Percentiles rank a stretch among this genome's conserved stretches.
phyloP scores from a whole-genome alignment of 23 red algal genomes.

The Cyanidioschyzon merolae region DNA sequence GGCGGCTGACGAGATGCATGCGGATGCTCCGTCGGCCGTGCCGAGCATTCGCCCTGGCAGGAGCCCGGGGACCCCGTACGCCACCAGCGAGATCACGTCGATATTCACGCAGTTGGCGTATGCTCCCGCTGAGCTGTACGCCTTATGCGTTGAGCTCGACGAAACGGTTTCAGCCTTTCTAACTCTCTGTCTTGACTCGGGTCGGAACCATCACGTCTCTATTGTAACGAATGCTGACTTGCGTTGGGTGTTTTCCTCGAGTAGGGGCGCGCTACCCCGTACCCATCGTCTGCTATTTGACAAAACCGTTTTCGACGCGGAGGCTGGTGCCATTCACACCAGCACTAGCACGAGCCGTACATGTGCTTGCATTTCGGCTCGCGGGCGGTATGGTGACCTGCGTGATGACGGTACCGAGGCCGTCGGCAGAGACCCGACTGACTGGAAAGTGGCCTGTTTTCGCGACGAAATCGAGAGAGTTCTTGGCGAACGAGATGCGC shows the following conservation, averaged over 20 bases:
- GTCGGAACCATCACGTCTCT: not conserved
- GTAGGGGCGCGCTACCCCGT: not conserved
- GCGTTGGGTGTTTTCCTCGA: conserved; percentile 7
- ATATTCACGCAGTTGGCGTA: not conserved
- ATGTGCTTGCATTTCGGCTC: not conserved
- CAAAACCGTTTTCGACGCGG: not conserved
- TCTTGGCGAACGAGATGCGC: not conserved
- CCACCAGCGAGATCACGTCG: too few species aligned
- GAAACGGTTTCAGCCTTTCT: not conserved
- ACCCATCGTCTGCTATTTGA: not conserved
- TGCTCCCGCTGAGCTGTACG: not conserved
- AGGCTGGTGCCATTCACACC: not conserved
- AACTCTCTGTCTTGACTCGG: not conserved
- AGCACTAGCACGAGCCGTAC: not conserved
- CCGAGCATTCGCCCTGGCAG: too few species aligned
- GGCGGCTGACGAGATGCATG: too few species aligned
- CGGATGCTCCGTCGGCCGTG: too few species aligned
- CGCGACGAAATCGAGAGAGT: not conserved
- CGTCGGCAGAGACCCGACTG: not conserved
- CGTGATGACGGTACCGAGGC: not conserved
- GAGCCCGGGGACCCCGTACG: too few species aligned
- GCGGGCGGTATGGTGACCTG: conserved; percentile 1
- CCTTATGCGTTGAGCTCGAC: not conserved
- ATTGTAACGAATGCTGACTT: conserved; percentile 11
- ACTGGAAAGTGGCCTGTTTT: conserved; percentile 14